Conservation (phyloP, 805 yeast genomes). For the Limtongozyma cylindracea region DNA sequence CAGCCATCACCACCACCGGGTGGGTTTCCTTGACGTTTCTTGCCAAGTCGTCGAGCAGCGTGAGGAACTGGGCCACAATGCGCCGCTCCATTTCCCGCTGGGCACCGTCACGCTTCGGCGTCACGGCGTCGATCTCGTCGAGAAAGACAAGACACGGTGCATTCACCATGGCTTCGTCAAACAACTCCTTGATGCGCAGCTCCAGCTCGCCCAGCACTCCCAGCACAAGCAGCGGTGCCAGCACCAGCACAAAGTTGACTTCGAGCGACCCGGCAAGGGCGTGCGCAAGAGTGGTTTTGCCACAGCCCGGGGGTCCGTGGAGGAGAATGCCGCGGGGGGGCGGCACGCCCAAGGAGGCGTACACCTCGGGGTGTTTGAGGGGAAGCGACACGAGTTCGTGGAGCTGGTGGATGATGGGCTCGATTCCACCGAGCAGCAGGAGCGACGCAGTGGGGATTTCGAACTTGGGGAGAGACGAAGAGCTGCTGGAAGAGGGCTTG, state of each 20-base stretch:
- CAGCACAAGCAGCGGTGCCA: constrained; percentile 91
- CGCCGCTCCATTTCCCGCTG: constrained; percentile 96
- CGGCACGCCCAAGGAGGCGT: constrained; percentile 66
- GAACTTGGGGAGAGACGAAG: too few relatives aligned
- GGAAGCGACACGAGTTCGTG: constrained; percentile 87
- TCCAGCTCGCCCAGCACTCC: constrained; percentile 99
- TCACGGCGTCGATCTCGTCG: constrained; percentile 95
- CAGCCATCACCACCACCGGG: constrained; percentile 87
- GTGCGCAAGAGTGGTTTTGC: constrained; percentile 89
- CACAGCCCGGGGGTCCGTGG: constrained; percentile 99
- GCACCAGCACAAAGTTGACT: constrained; percentile 74
- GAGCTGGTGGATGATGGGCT: constrained; percentile 57
- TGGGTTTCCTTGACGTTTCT: constrained; percentile 81
- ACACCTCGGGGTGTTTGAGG: constrained; percentile 81
- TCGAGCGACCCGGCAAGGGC: constrained; percentile 88
- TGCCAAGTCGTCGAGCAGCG: constrained; percentile 83
- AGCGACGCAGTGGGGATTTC: constrained; percentile 50
- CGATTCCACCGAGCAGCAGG: constrained; percentile 74
- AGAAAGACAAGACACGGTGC: constrained; percentile 89
- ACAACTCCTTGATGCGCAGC: constrained; percentile 75
- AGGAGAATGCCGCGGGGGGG: constrained; percentile 84
- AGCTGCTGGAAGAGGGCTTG: constrained; percentile 33
- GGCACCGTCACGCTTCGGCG: constrained; percentile 88
- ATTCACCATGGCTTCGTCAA: constrained; percentile 69
- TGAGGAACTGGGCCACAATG: constrained; percentile 84